These are phyloP conservation scores for Mycena vitilis DNA, from an alignment of 768 basidiomycete genomes.

Conservation along the genomic window DNA sequence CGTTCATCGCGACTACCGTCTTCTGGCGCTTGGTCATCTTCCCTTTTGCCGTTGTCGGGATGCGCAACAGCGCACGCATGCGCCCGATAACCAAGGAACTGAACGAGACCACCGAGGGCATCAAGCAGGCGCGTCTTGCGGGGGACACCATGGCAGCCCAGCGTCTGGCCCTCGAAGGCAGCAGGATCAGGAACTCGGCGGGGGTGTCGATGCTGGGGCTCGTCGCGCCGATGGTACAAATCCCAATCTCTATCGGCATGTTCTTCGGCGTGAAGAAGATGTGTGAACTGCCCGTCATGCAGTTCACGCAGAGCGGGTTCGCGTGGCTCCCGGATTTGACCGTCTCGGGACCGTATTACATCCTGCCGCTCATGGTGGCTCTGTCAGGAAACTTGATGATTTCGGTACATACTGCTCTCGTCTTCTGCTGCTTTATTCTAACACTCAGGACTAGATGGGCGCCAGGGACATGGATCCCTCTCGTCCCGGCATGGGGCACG, in stretches of 20 bases:
- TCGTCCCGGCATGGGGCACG: constrained; percentile 69
- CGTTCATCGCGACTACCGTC: constrained; percentile 74
- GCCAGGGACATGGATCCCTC: constrained; percentile 67
- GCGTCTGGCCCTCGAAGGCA: constrained; percentile 63
- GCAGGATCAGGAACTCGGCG: constrained; percentile 69
- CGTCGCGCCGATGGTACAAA: constrained; percentile 67
- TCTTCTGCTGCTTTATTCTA: neutral
- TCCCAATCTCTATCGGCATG: constrained; percentile 81
- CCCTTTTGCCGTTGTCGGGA: constrained; percentile 64
- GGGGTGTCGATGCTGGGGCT: constrained; percentile 71
- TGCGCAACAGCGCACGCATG: constrained; percentile 70
- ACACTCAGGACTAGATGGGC: constrained; percentile 47
- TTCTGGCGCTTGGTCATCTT: constrained; percentile 71
- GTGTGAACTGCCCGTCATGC: constrained; percentile 76
- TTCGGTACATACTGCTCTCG: constrained; percentile 51
- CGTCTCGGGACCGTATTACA: constrained; percentile 76
- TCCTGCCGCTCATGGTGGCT: constrained; percentile 73
- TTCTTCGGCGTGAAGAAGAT: constrained; percentile 86
- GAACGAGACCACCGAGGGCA: constrained; percentile 57
- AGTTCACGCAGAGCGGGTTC: constrained; percentile 82
- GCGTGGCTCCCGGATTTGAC: constrained; percentile 83
- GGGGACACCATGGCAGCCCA: constrained; percentile 30
- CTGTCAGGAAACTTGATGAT: constrained; percentile 77
- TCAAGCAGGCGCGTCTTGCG: constrained; percentile 44
- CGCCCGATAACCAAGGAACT: constrained; percentile 69